Percentiles rank a stretch among this genome's conserved stretches.
phyloP scores from a whole-genome alignment of 257 asterid genomes.

The Cinchona pubescens region DNA sequence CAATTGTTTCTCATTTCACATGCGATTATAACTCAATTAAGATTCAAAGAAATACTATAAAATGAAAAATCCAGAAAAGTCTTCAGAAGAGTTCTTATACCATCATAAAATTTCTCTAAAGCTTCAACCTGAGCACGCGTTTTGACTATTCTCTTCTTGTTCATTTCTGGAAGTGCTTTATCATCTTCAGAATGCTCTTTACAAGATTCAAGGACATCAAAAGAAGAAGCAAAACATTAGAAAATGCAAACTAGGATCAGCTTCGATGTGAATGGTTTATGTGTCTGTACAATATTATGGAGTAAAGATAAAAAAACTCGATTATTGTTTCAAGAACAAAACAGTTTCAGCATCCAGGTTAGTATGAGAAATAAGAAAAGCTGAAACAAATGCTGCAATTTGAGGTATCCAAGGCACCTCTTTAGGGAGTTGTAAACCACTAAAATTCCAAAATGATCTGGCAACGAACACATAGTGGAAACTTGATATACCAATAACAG shows the following conservation, averaged over 20 bases:
- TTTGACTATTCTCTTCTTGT: slow-evolving; percentile 64
- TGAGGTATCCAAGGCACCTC: background rate
- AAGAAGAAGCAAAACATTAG: background rate
- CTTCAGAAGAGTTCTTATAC: slow-evolving; percentile 30
- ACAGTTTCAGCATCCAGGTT: background rate
- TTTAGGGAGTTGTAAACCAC: background rate
- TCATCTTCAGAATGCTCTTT: slow-evolving; percentile 65
- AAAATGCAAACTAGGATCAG: background rate
- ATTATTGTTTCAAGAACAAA: background rate
- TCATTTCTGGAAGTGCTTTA: slow-evolving; percentile 55
- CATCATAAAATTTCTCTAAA: slow-evolving; percentile 61
- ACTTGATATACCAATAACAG: background rate
- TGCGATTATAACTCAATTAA: slow-evolving; percentile 4
- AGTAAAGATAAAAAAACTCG: background rate
- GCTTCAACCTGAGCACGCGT: slow-evolving; percentile 67
- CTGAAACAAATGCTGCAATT: background rate
- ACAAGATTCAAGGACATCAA: slow-evolving; percentile 34
- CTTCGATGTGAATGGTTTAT: background rate
- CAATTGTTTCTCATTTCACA: slow-evolving; percentile 8
- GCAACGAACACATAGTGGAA: background rate
- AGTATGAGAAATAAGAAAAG: background rate
- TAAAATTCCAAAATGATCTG: background rate
- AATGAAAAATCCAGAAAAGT: slow-evolving; percentile 12
- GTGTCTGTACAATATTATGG: background rate
- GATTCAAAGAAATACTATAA: background rate